phyloP scores from a whole-genome alignment of 257 asterid genomes.

The Euphrasia confusa region DNA sequence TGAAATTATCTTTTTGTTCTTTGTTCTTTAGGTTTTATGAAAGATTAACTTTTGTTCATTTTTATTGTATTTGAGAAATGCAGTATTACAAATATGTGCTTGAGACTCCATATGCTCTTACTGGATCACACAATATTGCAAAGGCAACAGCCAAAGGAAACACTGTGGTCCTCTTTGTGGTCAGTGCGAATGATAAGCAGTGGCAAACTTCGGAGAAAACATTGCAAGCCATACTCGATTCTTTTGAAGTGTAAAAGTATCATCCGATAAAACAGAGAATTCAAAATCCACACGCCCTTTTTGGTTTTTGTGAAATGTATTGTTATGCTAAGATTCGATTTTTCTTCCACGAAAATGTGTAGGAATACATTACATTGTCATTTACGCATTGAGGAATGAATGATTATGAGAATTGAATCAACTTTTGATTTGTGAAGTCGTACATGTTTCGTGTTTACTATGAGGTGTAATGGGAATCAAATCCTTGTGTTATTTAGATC shows the following conservation, averaged over 20 bases:
- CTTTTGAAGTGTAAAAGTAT: constrained; percentile 56
- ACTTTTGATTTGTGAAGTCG: background rate
- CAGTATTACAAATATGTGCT: constrained; percentile 85
- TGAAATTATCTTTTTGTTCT: background rate
- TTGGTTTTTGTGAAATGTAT: background rate
- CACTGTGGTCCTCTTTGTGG: constrained; percentile 85
- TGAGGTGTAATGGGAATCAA: too few relatives aligned
- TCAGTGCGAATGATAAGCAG: constrained; percentile 86
- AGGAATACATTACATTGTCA: background rate
- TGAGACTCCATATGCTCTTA: constrained; percentile 87
- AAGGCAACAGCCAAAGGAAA: constrained; percentile 93
- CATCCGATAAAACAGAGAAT: background rate
- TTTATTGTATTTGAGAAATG: background rate
- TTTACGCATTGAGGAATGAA: background rate
- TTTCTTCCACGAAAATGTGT: background rate
- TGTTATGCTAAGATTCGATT: background rate
- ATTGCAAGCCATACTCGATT: constrained; percentile 76
- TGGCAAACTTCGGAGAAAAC: constrained; percentile 72
- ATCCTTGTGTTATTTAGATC: too few relatives aligned
- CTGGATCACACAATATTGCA: constrained; percentile 92
- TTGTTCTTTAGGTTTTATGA: background rate
- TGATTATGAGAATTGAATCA: background rate
- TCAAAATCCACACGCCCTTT: background rate
- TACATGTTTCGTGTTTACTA: too few relatives aligned
- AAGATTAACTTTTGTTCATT: background rate